A percentile compares a stretch with the other conserved stretches of the same genome.
phyloP scores from a whole-genome alignment of 1,139 yeast genomes.

The Pichia sp. region DNA sequence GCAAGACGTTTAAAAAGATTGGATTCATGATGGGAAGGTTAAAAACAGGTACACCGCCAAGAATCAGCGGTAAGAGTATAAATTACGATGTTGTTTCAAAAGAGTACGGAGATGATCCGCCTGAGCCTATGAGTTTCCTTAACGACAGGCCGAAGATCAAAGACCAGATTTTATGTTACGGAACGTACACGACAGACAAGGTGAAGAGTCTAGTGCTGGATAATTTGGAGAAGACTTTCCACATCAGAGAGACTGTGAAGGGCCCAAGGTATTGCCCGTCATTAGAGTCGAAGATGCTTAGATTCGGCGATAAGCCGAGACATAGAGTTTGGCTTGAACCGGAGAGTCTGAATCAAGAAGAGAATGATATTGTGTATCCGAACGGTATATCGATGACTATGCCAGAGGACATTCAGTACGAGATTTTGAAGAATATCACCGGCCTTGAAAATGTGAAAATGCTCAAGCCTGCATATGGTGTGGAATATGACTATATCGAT shows the following conservation, averaged over 20 bases:
- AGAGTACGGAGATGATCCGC: conserved; percentile 78
- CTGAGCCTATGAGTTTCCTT: conserved; percentile 83
- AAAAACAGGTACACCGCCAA: conserved; percentile 96
- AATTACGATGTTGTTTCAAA: conserved; percentile 54
- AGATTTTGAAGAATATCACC: conserved; percentile 70
- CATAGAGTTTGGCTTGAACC: conserved; percentile 96
- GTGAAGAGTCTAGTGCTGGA: conserved; percentile 65
- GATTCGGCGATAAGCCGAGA: conserved; percentile 68
- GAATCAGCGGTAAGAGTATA: conserved; percentile 69
- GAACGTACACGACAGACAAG: conserved; percentile 71
- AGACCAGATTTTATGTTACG: conserved; percentile 67
- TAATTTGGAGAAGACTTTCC: conserved; percentile 79
- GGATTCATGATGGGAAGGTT: conserved; percentile 86
- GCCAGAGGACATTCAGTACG: conserved; percentile 88
- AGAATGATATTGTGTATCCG: conserved; percentile 79
- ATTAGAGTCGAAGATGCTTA: conserved; percentile 79
- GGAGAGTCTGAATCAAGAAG: conserved; percentile 64
- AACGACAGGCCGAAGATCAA: conserved; percentile 60
- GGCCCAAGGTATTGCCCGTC: conserved; percentile 99
- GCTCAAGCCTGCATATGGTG: conserved; percentile 97
- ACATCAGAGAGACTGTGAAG: conserved; percentile 87
- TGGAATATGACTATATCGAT: conserved; percentile 93
- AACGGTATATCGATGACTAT: conserved; percentile 94
- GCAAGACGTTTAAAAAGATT: conserved; percentile 66
- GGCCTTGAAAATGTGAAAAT: conserved; percentile 86